Conservation (phyloP, 2,329 filamentous ascomycete species). For the Sporothrix brunneoviolacea region DNA sequence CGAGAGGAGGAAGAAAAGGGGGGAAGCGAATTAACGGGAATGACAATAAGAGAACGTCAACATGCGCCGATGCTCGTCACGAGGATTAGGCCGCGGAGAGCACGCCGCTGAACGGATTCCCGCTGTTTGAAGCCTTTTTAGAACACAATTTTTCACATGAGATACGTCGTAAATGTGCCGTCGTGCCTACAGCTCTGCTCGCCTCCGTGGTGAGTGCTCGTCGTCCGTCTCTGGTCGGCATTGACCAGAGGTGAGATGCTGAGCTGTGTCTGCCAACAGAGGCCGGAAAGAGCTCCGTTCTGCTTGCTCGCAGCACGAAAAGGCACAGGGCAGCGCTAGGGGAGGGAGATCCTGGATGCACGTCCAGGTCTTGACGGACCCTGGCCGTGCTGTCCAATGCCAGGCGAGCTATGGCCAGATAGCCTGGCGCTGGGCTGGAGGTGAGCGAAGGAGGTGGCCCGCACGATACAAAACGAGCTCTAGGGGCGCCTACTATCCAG, state of each 20-base stretch:
- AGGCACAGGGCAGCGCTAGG: conserved; percentile 13
- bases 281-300: not conserved
- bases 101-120: no score
- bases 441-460: no score
- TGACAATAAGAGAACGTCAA: not conserved
- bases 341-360: conserved; percentile 11
- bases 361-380: conserved; percentile 10
- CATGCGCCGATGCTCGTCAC: not conserved
- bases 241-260: no score
- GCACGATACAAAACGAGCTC: conserved; percentile 2
- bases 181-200: no score
- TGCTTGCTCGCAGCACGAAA: not conserved
- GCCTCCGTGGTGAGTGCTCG: no score
- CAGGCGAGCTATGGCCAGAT: not conserved
- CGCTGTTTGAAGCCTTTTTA: no score
- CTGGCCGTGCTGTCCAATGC: not conserved
- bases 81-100: no score
- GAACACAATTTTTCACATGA: no score
- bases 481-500: not conserved
- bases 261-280: no score
- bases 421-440: not conserved
- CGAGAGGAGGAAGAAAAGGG: not conserved
- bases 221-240: no score
- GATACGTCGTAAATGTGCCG: no score
- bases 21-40: not conserved